Evolutionary conservation across 768 basidiomycete species (phyloP), one percentile per base, ranked within the genome.

Genomic region (Lepiota subincarnata): DNA sequence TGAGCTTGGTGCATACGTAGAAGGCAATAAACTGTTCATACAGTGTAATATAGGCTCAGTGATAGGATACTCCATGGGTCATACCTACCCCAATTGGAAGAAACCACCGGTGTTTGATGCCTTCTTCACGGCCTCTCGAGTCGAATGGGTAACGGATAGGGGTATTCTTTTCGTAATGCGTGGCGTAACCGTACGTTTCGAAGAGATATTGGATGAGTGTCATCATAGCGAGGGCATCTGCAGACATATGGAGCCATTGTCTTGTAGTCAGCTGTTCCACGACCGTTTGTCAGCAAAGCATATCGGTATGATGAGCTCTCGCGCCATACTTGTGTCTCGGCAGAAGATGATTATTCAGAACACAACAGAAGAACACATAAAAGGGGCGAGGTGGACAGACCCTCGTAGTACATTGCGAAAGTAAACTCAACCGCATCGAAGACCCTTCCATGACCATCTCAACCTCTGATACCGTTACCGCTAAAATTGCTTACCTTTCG

Each of bases 401-500:
- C 7, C 8, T 31, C 31, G 31, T 31, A 3, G 2, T 31, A n/a
- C n/a, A n/a, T 11, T 31, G 31, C 31, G 31, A 16, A 41, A 16
- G 11, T 24, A 24, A n/a, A 24, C 24, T 24, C 39, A 52, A 4
- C 12, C 8, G 31, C 31, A n/a, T 11, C 10, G 31, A 31, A 31
- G 31, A 8, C 1, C 20, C 1, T 18, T n/a, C 26, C 41, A 54
- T 54, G 53, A 13, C 53, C 31, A n/a, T 31, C 31, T 11, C 31
- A 31, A 36, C 42, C 37, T 38, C 55, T 5, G 45, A 47, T 35
- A 45, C 46, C 36, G 44, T 50, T 3, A 43, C 44, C 4, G 50
- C 53, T 35, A 14, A 20, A 5, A 7, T 60, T 36, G 26, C 26
- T 14, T 60, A 53, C 45, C 60, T 55, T 19, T 44, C 61, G 12